phyloP scores from a whole-genome alignment of 768 basidiomycete genomes.

The Boletus subcaerulescens region DNA sequence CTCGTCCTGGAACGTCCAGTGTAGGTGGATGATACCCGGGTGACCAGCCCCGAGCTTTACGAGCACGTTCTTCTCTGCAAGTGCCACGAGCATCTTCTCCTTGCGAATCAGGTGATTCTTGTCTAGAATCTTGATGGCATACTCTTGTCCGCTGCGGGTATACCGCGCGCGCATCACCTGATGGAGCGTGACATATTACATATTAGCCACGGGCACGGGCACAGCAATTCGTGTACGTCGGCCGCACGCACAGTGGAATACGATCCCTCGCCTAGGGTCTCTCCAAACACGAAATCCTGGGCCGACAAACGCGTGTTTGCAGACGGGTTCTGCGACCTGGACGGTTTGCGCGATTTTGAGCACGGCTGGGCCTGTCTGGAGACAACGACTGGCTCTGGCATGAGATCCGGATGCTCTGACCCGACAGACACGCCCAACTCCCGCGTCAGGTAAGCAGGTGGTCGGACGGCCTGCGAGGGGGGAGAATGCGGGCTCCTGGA shows the following conservation, averaged over 20 bases:
- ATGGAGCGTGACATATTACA: conserved; percentile 6
- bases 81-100: conserved; percentile 73
- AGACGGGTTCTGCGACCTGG: conserved; percentile 44
- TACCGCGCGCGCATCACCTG: conserved; percentile 61
- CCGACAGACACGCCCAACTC: conserved; percentile 46
- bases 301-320: conserved; percentile 44
- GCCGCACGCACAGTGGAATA: conserved; percentile 67
- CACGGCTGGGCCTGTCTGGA: conserved; percentile 26
- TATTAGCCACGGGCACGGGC: conserved; percentile 9
- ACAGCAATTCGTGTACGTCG: neutral
- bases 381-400: conserved; percentile 7
- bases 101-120: conserved; percentile 80
- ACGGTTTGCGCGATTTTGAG: conserved; percentile 39
- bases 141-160: conserved; percentile 54
- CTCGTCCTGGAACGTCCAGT: conserved; percentile 84
- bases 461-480: conserved; percentile 31
- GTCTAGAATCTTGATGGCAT: conserved; percentile 80
- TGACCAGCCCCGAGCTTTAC: conserved; percentile 63
- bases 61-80: conserved; percentile 77
- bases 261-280: conserved; percentile 76
- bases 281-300: conserved; percentile 71
- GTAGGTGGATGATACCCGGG: conserved; percentile 77
- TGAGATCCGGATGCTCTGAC: conserved; percentile 14
- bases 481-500: conserved; percentile 51
- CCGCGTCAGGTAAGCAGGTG: conserved; percentile 55